phyloP scores from a whole-genome alignment of 2,329 filamentous ascomycete species.

The Dothidotthia symphoricarpi region DNA sequence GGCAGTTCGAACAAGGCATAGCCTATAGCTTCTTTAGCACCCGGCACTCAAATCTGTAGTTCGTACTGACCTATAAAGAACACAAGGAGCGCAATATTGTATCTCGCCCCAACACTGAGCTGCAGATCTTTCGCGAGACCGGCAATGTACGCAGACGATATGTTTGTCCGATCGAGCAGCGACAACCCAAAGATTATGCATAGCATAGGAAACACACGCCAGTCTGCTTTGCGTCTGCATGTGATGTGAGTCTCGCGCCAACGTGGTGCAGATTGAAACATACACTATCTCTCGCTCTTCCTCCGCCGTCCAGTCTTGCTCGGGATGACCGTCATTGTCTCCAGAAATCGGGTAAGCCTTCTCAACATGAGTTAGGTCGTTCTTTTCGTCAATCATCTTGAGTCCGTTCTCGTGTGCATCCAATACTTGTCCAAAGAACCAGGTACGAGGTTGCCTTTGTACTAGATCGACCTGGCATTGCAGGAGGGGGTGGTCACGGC shows the following conservation, averaged over 20 bases:
- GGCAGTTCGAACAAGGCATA: slow-evolving; percentile 36
- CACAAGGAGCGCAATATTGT: slow-evolving; percentile 33
- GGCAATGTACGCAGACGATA: slow-evolving; percentile 25
- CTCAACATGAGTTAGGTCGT: slow-evolving; percentile 13
- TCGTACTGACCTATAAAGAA: slow-evolving; percentile 29
- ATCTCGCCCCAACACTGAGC: slow-evolving; percentile 19
- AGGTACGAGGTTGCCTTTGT: too few species aligned
- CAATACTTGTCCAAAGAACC: too few species aligned
- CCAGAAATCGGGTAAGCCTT: slow-evolving; percentile 7
- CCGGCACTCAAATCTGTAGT: neutral
- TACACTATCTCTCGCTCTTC: slow-evolving; percentile 32
- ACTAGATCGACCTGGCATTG: too few species aligned
- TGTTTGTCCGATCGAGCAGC: slow-evolving; percentile 25
- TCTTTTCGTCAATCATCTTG: slow-evolving; percentile 7
- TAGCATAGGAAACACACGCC: slow-evolving; percentile 35
- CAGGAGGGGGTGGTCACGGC: too few species aligned
- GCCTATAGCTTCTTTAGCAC: slow-evolving; percentile 4
- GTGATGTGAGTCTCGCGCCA: neutral
- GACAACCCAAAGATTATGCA: slow-evolving; percentile 34
- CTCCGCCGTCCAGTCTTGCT: slow-evolving; percentile 32
- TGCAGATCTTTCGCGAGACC: slow-evolving; percentile 15
- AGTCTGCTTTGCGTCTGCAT: slow-evolving; percentile 31
- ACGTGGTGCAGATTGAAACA: neutral
- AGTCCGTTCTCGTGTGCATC: too few species aligned
- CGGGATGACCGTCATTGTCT: slow-evolving; percentile 4